phyloP scores from a whole-genome alignment of 495 filamentous ascomycete genomes.

The Tuber borchii region DNA sequence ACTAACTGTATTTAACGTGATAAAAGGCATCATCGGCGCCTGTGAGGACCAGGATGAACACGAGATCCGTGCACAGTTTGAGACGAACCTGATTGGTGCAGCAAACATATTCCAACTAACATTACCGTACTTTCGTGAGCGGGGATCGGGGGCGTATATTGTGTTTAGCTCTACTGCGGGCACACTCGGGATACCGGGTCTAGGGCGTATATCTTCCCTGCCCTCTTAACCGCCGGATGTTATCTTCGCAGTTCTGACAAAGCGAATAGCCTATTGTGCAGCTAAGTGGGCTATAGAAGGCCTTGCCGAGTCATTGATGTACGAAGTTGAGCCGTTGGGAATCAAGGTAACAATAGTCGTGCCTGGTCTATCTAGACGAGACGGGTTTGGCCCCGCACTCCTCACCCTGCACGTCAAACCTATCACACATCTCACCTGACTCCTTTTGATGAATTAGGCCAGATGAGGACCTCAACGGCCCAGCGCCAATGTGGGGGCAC shows the following conservation, averaged over 20 bases:
- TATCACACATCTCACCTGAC: not conserved
- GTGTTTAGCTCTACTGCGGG: constrained; percentile 91
- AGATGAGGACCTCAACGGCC: constrained; percentile 29
- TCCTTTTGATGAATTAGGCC: constrained; percentile 12
- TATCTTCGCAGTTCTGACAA: not conserved
- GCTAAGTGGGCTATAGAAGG: constrained; percentile 96
- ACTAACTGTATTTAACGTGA: not conserved
- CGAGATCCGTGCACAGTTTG: constrained; percentile 91
- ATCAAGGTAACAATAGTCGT: constrained; percentile 89
- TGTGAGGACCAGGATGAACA: constrained; percentile 96
- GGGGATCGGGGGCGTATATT: constrained; percentile 69
- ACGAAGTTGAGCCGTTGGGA: constrained; percentile 85
- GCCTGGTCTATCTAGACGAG: constrained; percentile 76
- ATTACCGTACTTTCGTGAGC: constrained; percentile 76
- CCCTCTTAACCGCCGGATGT: not conserved
- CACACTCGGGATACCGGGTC: constrained; percentile 78
- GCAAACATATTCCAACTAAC: constrained; percentile 88
- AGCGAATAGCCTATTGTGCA: constrained; percentile 63
- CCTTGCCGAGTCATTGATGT: constrained; percentile 88
- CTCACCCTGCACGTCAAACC: constrained; percentile 33
- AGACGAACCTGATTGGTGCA: constrained; percentile 93
- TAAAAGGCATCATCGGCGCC: constrained; percentile 74
- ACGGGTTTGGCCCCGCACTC: constrained; percentile 46
- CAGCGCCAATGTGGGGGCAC: constrained; percentile 69
- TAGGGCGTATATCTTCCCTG: constrained; percentile 52